Evolutionary conservation across 192 early-diverging fungal genomes (phyloP).

Genomic region (Thamnidium elegans): DNA sequence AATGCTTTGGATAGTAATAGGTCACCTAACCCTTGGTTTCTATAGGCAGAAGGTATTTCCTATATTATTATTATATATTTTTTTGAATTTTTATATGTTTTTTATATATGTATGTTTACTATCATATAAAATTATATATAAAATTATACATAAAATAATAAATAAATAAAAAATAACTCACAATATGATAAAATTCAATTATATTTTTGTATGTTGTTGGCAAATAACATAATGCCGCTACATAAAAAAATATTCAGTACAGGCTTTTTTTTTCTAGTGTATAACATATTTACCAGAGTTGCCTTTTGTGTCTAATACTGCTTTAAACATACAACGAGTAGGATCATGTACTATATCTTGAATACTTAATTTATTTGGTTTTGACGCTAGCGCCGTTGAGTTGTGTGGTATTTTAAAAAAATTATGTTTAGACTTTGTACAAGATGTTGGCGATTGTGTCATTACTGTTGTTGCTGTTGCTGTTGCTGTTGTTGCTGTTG

Average conservation of each 20-base stretch:
- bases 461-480: not conserved
- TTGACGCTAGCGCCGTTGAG: too few relatives aligned
- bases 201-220: slow-evolving; percentile 15
- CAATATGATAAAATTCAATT: slow-evolving; percentile 20
- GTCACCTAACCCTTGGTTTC: slow-evolving; percentile 26
- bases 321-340: slow-evolving; percentile 19
- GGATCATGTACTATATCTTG: slow-evolving; percentile 8
- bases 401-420: too few relatives aligned
- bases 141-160: not conserved
- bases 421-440: too few relatives aligned
- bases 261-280: too few relatives aligned
- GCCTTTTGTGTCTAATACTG: slow-evolving; percentile 9
- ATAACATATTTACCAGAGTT: slow-evolving; percentile 9
- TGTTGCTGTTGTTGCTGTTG: not conserved
- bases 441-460: too few relatives aligned
- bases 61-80: slow-evolving; percentile 5
- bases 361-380: too few relatives aligned
- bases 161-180: slow-evolving; percentile 2
- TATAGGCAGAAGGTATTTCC: slow-evolving; percentile 30
- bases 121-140: not conserved
- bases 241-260: not conserved
- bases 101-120: too few relatives aligned
- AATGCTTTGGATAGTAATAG: slow-evolving; percentile 22
- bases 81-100: not conserved
- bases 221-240: slow-evolving; percentile 24